Percentiles rank a stretch among this genome's conserved stretches.
phyloP scores from a whole-genome alignment of 768 basidiomycete genomes.

The Astraeus odoratus region DNA sequence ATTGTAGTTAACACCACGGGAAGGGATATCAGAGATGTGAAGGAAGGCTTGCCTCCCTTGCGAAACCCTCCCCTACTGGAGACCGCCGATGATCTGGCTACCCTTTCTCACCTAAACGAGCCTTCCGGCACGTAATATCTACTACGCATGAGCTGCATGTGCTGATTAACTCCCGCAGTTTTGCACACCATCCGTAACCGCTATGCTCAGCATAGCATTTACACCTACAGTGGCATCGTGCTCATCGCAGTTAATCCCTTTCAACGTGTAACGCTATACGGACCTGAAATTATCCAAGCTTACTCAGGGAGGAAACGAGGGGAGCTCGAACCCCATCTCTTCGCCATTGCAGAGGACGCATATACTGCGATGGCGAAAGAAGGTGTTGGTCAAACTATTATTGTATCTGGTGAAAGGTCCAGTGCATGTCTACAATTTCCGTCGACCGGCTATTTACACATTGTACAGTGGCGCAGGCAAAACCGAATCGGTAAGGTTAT shows the following conservation, averaged over 20 bases:
- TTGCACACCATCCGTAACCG: slow-evolving; percentile 95
- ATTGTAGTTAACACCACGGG: slow-evolving; percentile 69
- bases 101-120: slow-evolving; percentile 96
- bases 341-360: slow-evolving; percentile 98
- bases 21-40: slow-evolving; percentile 73
- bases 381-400: slow-evolving; percentile 94
- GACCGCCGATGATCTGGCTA: slow-evolving; percentile 96
- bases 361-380: slow-evolving; percentile 96
- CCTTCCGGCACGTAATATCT: slow-evolving; percentile 68
- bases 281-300: slow-evolving; percentile 94
- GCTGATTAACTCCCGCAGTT: slow-evolving; percentile 40
- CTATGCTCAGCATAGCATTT: slow-evolving; percentile 95
- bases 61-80: slow-evolving; percentile 96
- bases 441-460: slow-evolving; percentile 7
- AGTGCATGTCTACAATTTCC: slow-evolving; percentile 12
- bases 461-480: slow-evolving; percentile 91
- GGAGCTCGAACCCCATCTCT: slow-evolving; percentile 94
- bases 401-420: slow-evolving; percentile 96
- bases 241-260: slow-evolving; percentile 99
- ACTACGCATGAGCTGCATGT: neutral
- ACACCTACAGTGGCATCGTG: slow-evolving; percentile 98
- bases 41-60: slow-evolving; percentile 80
- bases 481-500: slow-evolving; percentile 78
- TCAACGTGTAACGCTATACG: slow-evolving; percentile 94
- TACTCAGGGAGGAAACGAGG: slow-evolving; percentile 90